phyloP scores from a whole-genome alignment of 2,329 filamentous ascomycete species.

The Aureobasidium namibiae region DNA sequence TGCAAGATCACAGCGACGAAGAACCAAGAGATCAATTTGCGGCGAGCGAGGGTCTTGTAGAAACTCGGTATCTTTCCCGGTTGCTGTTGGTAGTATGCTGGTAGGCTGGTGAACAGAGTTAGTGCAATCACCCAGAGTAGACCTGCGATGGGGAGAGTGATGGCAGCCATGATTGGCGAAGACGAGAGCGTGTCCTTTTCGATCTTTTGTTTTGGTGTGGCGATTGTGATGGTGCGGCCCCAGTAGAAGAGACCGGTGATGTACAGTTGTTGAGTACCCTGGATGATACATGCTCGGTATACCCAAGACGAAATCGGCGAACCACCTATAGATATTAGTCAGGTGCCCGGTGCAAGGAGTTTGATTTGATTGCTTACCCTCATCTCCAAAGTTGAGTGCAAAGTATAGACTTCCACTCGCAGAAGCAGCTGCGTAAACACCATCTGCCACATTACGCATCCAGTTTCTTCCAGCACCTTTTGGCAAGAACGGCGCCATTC shows the following conservation, averaged over 20 bases:
- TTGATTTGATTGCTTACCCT: background rate
- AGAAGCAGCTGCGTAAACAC: constrained; percentile 54
- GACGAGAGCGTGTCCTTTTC: constrained; percentile 24
- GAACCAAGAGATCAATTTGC: constrained; percentile 61
- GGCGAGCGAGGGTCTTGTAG: constrained; percentile 52
- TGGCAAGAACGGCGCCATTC: constrained; percentile 47
- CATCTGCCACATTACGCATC: constrained; percentile 55
- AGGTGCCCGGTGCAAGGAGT: no score
- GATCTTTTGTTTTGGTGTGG: constrained; percentile 32
- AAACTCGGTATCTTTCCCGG: constrained; percentile 58
- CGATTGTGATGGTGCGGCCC: constrained; percentile 47
- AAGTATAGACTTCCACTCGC: constrained; percentile 58
- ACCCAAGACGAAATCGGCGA: constrained; percentile 56
- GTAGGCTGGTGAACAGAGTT: constrained; percentile 51
- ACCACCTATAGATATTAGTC: constrained; percentile 33
- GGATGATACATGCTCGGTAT: constrained; percentile 56
- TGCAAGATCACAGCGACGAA: constrained; percentile 55
- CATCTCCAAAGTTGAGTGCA: constrained; percentile 53
- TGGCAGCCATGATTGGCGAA: constrained; percentile 32
- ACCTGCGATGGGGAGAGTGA: constrained; percentile 50
- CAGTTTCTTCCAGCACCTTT: constrained; percentile 37
- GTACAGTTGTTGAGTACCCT: constrained; percentile 60
- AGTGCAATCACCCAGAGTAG: constrained; percentile 50
- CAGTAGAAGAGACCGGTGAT: constrained; percentile 59
- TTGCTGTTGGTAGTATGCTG: constrained; percentile 56